Evolutionary conservation across 1,139 yeast species (phyloP), one percentile per base, ranked within the genome.

Genomic region (Yamadazyma conglobata): DNA sequence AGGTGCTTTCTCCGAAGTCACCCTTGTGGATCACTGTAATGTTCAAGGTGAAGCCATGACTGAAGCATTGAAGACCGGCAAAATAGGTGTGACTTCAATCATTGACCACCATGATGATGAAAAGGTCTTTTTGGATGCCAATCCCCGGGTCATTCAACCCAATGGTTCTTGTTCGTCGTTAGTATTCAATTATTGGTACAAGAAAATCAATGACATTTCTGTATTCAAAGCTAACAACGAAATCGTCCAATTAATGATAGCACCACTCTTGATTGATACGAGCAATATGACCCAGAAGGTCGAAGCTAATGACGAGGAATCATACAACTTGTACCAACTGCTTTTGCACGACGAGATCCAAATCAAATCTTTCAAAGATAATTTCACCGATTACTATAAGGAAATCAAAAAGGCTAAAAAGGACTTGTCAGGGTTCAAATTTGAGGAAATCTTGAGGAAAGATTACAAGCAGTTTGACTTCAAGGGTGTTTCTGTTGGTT

Each of bases 81-180:
- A 47, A 23, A 44, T 64, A 14, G 43, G 54, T 2, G 79, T 87
- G 0, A 58, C 57, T 1, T 80, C 79, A 0, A 75, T 91, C 9
- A 72, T 91, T 19, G 98, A 89, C 49, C 98, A 89, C 50, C 98
- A 89, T 52, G 83, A 68, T 5, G 95, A 87, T 47, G 88, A 83
- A 47, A 62, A 64, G 0, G 58, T 60, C 10, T 77, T 69, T 43
- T 23, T 44, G 10, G 58, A 64, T 14, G 69, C 73, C 6, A 31
- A 34, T 10, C 96, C 96, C 0, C 56, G 93, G 33, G 58, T 81
- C 6, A 65, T 88, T 27, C 56, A 62, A 27, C 57, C 70, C 2
- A 61, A 77, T 30, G 97, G 96, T 0, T 84, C 95, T 33, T 87
- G 96, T 52, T 72, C 87, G 4, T 71, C 87, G 15, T 60, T 87